Evolutionary conservation across 176 grass and related monocot genomes (phyloP), one percentile per base, ranked within the genome.

Genomic region (Oryza glaberrima): DNA sequence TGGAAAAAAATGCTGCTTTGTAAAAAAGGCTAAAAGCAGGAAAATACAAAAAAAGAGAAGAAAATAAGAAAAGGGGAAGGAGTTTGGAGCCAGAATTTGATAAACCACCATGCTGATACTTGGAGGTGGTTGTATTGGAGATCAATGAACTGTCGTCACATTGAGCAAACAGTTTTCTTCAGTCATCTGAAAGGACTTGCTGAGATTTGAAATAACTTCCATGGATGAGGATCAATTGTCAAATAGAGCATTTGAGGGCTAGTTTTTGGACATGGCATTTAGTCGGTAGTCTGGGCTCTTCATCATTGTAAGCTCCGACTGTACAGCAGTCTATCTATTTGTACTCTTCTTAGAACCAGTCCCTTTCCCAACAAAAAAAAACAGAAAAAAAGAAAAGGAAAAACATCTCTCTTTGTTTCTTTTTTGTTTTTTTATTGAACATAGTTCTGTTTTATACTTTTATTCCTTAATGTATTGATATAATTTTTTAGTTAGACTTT

Each of bases 301-400:
- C 34, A 23, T 66, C 23, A 11, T 76, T 91, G 81, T 84, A 84
- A 80, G 75, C 84, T 60, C 77, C 40, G 61, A 81, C 5, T 91
- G 85, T 87, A 87, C 65, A 88, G 77, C 66, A 58, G 13, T 51
- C 28, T 75, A 78, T 86, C 51, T 88, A 78, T 75, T 75, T 92
- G 74, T 83, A 89, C 69, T 72, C 47, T 68, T 82, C 23, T 88
- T 52, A 22, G 74, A 70, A 79, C 84, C 43, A 63, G 34, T 72
- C 71, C 56, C 26, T 64, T 81, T 77, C 70, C 70, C 80, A 73
- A 23, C 47, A 12, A 28, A 54, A 77, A 77, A 85, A 90, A 25
- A 5, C 14, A 20, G 14, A n/a, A 41, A 8, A 15, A 79, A 17
- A 44, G 35, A 41, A 10, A 44, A 73, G 72, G 78, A 46, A 56